phyloP scores from a whole-genome alignment of 1,284 basidiomycete species.

The Meripilus lineatus region DNA sequence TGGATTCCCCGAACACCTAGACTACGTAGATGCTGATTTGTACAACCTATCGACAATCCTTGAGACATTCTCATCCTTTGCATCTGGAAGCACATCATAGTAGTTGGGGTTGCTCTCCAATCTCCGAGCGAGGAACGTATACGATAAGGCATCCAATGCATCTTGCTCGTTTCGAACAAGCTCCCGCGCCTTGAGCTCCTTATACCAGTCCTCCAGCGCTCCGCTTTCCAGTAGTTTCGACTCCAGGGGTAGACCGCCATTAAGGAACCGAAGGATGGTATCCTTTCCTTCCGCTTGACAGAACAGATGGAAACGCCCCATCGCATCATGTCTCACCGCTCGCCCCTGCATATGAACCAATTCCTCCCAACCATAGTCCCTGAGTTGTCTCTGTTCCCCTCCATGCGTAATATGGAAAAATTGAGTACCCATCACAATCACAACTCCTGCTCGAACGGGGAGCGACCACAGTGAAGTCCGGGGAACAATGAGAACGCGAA shows the following conservation, averaged over 20 bases:
- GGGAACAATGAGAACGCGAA: slow-evolving; percentile 83
- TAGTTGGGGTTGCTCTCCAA: slow-evolving; percentile 81
- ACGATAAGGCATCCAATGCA: slow-evolving; percentile 72
- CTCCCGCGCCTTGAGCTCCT: slow-evolving; percentile 32
- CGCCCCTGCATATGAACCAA: slow-evolving; percentile 89
- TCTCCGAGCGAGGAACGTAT: slow-evolving; percentile 77
- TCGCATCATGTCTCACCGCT: slow-evolving; percentile 64
- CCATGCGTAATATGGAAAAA: slow-evolving; percentile 52
- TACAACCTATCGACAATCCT: slow-evolving; percentile 60
- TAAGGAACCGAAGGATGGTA: slow-evolving; percentile 76
- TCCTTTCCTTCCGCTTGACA: slow-evolving; percentile 82
- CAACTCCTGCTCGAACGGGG: slow-evolving; percentile 74
- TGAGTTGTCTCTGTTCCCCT: slow-evolving; percentile 60
- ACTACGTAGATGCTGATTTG: background rate
- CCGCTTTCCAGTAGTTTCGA: slow-evolving; percentile 64
- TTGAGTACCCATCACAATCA: slow-evolving; percentile 92
- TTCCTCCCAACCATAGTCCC: slow-evolving; percentile 80
- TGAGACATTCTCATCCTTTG: slow-evolving; percentile 55
- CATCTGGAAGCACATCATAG: slow-evolving; percentile 57
- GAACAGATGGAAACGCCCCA: slow-evolving; percentile 82
- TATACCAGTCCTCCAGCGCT: slow-evolving; percentile 51
- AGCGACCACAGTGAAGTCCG: slow-evolving; percentile 85
- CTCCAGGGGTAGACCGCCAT: slow-evolving; percentile 86
- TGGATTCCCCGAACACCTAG: background rate
- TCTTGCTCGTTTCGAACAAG: slow-evolving; percentile 57